Evolutionary conservation across 1,284 basidiomycete species (phyloP), one percentile per base, ranked within the genome.

Genomic region (Apiotrichum veenhuisii): DNA sequence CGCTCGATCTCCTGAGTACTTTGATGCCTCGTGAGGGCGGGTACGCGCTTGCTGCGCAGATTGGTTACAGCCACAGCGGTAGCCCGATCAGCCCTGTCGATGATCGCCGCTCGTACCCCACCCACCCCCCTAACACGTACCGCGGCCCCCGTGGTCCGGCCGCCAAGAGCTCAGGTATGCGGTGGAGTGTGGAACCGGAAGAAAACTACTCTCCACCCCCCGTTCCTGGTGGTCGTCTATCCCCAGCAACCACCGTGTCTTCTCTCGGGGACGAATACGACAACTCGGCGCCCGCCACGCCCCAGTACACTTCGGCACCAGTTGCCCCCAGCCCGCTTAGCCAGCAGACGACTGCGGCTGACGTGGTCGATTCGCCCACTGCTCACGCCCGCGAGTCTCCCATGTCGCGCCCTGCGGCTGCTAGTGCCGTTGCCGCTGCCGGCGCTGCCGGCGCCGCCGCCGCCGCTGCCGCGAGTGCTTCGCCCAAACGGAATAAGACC

Each of bases 401-500:
- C 8, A 27, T 25, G 12, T 10, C 30, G 9, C 12, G 4, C 22
- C 1, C 37, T 23, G 20, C 27, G 15, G 23, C 41, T 20, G 3
- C 55, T 17, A 20, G 36, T 25, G 34, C 40, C n/a, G 46, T 44
- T 36, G 40, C 47, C 17, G 38, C 46, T 15, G 57, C 51, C 14
- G 37, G 26, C 4, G 50, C 57, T 14, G 27, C 44, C 3, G 42
- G 45, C 14, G 27, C 54, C 14, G 55, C 56, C 12, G 56, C 59
- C n/a, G n/a, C n/a, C n/a, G n/a, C n/a, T n/a, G n/a, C n/a, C n/a
- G n/a, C n/a, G n/a, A n/a, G n/a, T n/a, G n/a, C n/a, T n/a, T n/a
- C n/a, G n/a, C n/a, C n/a, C n/a, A n/a, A n/a, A 5, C 71, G 71
- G 55, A n/a, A 53, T n/a, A 73, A 89, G 70, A 86, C 89, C 73